phyloP scores from a whole-genome alignment of 495 filamentous ascomycete species.

The Talaromyces trachyspermus region DNA sequence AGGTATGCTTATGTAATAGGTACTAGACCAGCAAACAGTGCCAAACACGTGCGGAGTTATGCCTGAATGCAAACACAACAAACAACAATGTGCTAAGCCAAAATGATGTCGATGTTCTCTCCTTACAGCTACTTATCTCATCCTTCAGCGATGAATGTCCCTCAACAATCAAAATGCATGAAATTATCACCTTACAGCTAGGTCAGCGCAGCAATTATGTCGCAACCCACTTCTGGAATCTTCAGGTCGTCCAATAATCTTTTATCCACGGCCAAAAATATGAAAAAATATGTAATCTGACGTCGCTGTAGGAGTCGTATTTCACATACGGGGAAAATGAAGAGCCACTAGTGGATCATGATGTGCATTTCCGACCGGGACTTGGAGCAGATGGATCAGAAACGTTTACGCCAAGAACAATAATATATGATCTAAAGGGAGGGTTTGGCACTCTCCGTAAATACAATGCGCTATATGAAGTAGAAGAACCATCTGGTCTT shows the following conservation, averaged over 20 bases:
- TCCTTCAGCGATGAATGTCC: background rate
- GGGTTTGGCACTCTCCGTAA: constrained; percentile 83
- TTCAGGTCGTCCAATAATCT: constrained; percentile 50
- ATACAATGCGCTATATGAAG: constrained; percentile 83
- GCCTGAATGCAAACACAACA: too few species aligned
- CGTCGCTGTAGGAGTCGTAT: constrained; percentile 68
- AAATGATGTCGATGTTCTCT: too few species aligned
- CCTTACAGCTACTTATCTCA: too few species aligned
- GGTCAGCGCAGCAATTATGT: constrained; percentile 90
- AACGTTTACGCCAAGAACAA: constrained; percentile 82
- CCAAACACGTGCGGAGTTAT: too few species aligned
- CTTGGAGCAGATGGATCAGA: constrained; percentile 70
- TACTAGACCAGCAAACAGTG: too few species aligned
- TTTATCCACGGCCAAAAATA: background rate
- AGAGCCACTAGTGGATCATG: constrained; percentile 74
- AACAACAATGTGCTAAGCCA: too few species aligned
- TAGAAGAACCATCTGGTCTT: constrained; percentile 43
- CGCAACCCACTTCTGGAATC: constrained; percentile 98
- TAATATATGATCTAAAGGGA: constrained; percentile 93
- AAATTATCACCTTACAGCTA: constrained; percentile 90
- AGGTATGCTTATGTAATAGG: too few species aligned
- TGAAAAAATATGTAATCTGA: constrained; percentile 14
- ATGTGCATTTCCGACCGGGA: constrained; percentile 87
- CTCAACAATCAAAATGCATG: constrained; percentile 78
- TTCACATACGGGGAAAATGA: constrained; percentile 75